Evolutionary conservation across 495 filamentous ascomycete genomes (phyloP).

Genomic region (Cercophora newfieldiana): DNA sequence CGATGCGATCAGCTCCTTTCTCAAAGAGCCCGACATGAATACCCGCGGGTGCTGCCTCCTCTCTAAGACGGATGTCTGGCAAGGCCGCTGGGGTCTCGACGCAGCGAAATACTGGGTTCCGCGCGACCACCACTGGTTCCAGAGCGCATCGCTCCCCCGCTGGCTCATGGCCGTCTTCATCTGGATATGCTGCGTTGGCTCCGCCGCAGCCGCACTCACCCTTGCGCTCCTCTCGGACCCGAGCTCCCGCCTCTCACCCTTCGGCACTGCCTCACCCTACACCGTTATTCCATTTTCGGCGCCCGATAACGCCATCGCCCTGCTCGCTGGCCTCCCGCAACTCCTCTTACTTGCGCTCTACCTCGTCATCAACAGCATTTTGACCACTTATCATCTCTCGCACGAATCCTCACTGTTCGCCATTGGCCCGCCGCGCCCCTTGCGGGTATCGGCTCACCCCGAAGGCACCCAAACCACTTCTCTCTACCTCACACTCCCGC

Average conservation of each 20-base stretch:
- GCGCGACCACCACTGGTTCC: constrained; percentile 43
- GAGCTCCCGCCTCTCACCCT: constrained; percentile 27
- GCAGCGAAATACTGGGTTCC: constrained; percentile 42
- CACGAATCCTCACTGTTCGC: constrained; percentile 47
- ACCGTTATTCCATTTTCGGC: constrained; percentile 25
- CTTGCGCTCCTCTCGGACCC: constrained; percentile 26
- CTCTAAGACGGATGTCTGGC: constrained; percentile 41
- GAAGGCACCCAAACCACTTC: constrained; percentile 39
- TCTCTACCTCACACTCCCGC: constrained; percentile 44
- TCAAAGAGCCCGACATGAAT: constrained; percentile 39
- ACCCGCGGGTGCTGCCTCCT: constrained; percentile 41
- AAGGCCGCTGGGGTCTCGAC: constrained; percentile 39
- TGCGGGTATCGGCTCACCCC: constrained; percentile 39
- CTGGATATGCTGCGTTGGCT: constrained; percentile 31
- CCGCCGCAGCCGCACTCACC: constrained; percentile 35
- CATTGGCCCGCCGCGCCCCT: constrained; percentile 21
- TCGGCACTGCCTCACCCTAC: constrained; percentile 32
- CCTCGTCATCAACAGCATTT: constrained; percentile 39
- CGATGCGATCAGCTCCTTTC: constrained; percentile 49
- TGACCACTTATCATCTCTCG: constrained; percentile 43
- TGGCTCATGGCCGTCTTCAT: constrained; percentile 34
- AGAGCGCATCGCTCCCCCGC: constrained; percentile 36
- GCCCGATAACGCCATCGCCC: constrained; percentile 23
- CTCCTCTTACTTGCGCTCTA: constrained; percentile 44
- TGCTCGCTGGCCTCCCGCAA: constrained; percentile 42